Base-by-base conservation (phyloP, 78 protist genomes). In the Dictyostelium firmibasis region DNA sequence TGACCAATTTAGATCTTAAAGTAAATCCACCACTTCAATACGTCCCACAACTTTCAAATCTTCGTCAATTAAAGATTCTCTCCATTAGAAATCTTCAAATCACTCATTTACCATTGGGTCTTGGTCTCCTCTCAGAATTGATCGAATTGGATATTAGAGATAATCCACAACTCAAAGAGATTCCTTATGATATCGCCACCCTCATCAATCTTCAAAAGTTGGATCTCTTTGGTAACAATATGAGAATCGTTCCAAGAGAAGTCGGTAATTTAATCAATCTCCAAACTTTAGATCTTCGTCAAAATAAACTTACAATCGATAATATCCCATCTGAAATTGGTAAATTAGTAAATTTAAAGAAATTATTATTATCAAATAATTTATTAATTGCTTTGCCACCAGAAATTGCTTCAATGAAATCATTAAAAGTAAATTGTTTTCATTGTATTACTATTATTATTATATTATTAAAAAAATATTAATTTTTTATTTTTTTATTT, bases 11-110 rank as follows among this genome's bases (percentile, higher is more conserved):
- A 2, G 97, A 95, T 3, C 91, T 95, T 69, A 75, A 92, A 53
- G 97, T 91, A 13, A 95, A 95, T 60, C 97, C 97, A 82, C 96
- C 94, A 18, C 94, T 95, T 20, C 83, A 62, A n/a, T 85, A 83
- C 50, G 77, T 95, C 11, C 97, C 97, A 75, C 77, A 81, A 31
- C 95, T 95, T n/a, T 91, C 85, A 36, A 84, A 77, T 29, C 36
- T 95, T 60, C 91, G 92, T 76, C 82, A 83, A 36, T 87, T 95
- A 31, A 85, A 82, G 57, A 87, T 81, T 60, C 79, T 95, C 41
- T 50, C 69, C 77, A 83, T 95, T 57, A 60, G 97, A 69, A 95
- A 95, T 62, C 91, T 95, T 20, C 97, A 85, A 77, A 88, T 94
- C 85, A n/a, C 86, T 33, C 97, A 82, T 53, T 29, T 93, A 20